phyloP scores from a whole-genome alignment of 1,284 basidiomycete species.

The Cystobasidium slooffiae region DNA sequence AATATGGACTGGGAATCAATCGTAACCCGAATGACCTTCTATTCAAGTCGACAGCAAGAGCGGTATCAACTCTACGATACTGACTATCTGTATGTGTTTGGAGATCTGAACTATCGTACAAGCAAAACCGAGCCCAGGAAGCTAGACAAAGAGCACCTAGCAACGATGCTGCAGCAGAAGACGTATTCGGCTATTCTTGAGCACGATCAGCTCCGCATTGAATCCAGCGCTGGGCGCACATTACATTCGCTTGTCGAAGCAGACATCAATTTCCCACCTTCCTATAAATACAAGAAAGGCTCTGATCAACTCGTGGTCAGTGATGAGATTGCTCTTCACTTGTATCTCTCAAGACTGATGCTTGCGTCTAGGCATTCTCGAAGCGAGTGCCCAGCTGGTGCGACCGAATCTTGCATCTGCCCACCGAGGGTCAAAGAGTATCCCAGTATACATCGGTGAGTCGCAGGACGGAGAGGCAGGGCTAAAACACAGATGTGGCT shows the following conservation, averaged over 20 bases:
- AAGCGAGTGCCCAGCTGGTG: constrained; percentile 91
- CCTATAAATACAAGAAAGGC: constrained; percentile 83
- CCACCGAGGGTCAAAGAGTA: constrained; percentile 60
- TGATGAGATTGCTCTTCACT: constrained; percentile 27
- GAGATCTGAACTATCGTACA: constrained; percentile 89
- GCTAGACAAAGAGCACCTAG: constrained; percentile 55
- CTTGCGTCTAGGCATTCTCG: constrained; percentile 50
- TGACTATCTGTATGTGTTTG: constrained; percentile 75
- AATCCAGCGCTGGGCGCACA: constrained; percentile 67
- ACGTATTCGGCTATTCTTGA: constrained; percentile 64
- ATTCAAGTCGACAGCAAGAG: constrained; percentile 56
- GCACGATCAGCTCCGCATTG: constrained; percentile 74
- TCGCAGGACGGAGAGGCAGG: neutral
- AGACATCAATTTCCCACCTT: constrained; percentile 81
- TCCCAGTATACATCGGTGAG: constrained; percentile 28
- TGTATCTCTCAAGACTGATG: neutral
- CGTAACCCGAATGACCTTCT: constrained; percentile 78
- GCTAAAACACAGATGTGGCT: constrained; percentile 28
- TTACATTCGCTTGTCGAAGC: constrained; percentile 79
- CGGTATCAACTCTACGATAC: constrained; percentile 74
- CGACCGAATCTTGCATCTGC: constrained; percentile 84
- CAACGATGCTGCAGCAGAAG: constrained; percentile 46
- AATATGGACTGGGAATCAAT: constrained; percentile 80
- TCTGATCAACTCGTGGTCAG: constrained; percentile 76
- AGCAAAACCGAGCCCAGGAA: constrained; percentile 64